phyloP scores from a whole-genome alignment of 345 rosid species.

The Eucalyptus dawsonii region DNA sequence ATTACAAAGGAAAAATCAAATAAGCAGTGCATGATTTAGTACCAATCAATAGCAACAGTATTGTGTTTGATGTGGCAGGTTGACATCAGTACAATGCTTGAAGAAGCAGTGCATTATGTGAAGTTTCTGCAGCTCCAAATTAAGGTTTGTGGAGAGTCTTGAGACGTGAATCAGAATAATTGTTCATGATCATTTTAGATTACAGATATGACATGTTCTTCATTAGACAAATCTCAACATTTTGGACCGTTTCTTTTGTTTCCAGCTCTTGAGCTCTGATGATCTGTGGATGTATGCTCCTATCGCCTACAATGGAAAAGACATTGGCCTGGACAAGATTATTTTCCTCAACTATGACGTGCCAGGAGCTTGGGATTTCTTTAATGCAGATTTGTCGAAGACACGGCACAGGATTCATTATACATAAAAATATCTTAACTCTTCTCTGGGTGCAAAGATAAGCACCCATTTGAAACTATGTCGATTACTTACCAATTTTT shows the following conservation, averaged over 20 bases:
- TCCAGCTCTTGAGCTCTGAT: conserved; percentile 90
- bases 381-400: background rate
- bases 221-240: background rate
- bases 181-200: background rate
- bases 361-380: background rate
- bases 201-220: background rate
- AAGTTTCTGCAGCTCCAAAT: conserved; percentile 88
- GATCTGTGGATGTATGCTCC: conserved; percentile 98
- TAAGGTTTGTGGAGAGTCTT: conserved; percentile 30
- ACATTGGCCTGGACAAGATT: conserved; percentile 63
- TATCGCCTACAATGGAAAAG: conserved; percentile 79
- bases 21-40: background rate
- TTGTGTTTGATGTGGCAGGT: conserved; percentile 9
- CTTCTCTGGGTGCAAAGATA: background rate
- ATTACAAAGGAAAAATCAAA: background rate
- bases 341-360: conserved; percentile 7
- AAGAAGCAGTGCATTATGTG: conserved; percentile 87
- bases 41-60: background rate
- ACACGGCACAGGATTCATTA: background rate
- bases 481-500: background rate
- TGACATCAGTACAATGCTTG: conserved; percentile 92
- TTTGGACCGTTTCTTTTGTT: background rate
- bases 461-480: background rate
- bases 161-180: background rate
- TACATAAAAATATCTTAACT: background rate